phyloP scores from a whole-genome alignment of 1,284 basidiomycete species.

The Leccinum fallax region DNA sequence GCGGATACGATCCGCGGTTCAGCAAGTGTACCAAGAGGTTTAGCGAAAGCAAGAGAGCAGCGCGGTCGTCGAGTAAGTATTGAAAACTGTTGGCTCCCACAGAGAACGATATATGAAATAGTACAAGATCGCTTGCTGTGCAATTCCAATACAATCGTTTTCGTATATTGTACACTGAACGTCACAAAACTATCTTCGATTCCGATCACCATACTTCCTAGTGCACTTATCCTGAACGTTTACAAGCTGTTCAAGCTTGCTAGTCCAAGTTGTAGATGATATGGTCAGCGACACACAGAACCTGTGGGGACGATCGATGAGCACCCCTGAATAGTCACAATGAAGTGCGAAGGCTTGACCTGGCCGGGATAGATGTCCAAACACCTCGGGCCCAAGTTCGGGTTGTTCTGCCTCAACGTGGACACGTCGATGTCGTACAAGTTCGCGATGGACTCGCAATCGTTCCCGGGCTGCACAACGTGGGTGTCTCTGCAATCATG shows the following conservation, averaged over 20 bases:
- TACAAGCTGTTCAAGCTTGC: neutral
- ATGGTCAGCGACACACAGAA: neutral
- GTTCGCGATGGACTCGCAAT: neutral
- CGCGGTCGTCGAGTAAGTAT: slow-evolving; percentile 34
- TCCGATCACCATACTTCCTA: neutral
- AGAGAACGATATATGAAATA: neutral
- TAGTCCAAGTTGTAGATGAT: neutral
- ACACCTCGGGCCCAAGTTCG: neutral
- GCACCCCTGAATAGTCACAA: neutral
- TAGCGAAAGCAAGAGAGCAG: slow-evolving; percentile 47
- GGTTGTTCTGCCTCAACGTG: neutral
- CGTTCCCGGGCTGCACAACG: neutral
- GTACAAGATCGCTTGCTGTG: neutral
- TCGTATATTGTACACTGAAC: neutral
- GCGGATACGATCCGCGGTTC: slow-evolving; percentile 41
- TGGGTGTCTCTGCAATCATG: neutral
- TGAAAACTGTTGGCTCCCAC: neutral
- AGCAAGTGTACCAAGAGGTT: slow-evolving; percentile 42
- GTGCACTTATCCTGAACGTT: neutral
- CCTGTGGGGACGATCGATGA: neutral
- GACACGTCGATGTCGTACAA: neutral
- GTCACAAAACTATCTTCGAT: neutral
- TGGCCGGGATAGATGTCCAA: neutral
- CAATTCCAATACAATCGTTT: neutral
- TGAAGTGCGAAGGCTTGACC: neutral